Conservation (phyloP, 306 rosid species). For the Quercus agrifolia region DNA sequence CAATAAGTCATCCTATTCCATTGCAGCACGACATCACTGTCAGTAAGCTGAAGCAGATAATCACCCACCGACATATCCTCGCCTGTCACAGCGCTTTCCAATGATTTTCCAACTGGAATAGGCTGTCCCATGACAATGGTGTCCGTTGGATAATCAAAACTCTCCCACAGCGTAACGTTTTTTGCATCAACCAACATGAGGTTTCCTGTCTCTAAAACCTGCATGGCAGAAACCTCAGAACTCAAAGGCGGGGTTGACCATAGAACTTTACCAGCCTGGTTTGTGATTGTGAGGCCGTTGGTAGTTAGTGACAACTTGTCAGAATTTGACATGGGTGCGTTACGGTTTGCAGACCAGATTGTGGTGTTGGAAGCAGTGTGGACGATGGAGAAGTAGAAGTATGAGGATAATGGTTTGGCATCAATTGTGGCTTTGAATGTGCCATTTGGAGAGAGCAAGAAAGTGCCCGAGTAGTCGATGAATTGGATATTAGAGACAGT, state of each 20-base stretch:
- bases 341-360: slow-evolving; percentile 78
- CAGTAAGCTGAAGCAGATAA: slow-evolving; percentile 29
- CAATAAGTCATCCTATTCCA: slow-evolving; percentile 80
- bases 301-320: slow-evolving; percentile 42
- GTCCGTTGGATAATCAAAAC: slow-evolving; percentile 75
- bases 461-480: slow-evolving; percentile 39
- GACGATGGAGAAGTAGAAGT: slow-evolving; percentile 51
- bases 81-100: slow-evolving; percentile 40
- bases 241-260: slow-evolving; percentile 73
- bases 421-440: slow-evolving; percentile 60
- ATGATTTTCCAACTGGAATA: slow-evolving; percentile 42
- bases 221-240: slow-evolving; percentile 40
- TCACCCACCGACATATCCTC: slow-evolving; percentile 53
- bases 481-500: neutral
- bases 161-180: slow-evolving; percentile 81
- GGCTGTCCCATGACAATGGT: slow-evolving; percentile 72
- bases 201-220: slow-evolving; percentile 67
- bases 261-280: slow-evolving; percentile 26
- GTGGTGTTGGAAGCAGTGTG: slow-evolving; percentile 64
- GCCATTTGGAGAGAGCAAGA: slow-evolving; percentile 54
- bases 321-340: slow-evolving; percentile 52
- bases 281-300: slow-evolving; percentile 49
- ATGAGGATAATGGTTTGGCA: slow-evolving; percentile 29
- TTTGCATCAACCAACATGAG: slow-evolving; percentile 56
- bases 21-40: slow-evolving; percentile 57